Percentiles rank a stretch among this genome's conserved stretches.
Evolutionary conservation across 345 rosid genomes (phyloP).

Genomic region (Hibiscus mutabilis): DNA sequence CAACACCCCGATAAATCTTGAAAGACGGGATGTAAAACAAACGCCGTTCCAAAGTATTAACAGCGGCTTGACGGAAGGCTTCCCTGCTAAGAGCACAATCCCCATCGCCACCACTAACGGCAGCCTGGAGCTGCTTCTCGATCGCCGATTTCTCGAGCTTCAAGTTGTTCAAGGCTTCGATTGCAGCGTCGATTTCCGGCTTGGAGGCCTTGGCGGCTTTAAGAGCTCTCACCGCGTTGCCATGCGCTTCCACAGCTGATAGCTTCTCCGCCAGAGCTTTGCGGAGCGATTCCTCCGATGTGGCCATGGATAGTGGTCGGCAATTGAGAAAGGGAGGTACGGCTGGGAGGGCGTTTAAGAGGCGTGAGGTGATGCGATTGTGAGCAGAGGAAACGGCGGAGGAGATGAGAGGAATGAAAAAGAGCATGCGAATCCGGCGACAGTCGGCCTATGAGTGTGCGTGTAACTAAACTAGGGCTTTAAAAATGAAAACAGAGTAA

Average conservation of each 20-base stretch:
- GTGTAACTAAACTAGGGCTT: slow-evolving; percentile 22
- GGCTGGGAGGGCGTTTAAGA: background rate
- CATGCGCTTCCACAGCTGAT: slow-evolving; percentile 63
- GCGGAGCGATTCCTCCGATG: slow-evolving; percentile 63
- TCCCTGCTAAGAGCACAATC: slow-evolving; percentile 47
- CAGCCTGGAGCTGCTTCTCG: slow-evolving; percentile 64
- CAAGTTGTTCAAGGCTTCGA: slow-evolving; percentile 48
- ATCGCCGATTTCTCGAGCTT: slow-evolving; percentile 67
- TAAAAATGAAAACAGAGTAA: background rate
- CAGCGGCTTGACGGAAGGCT: slow-evolving; percentile 69
- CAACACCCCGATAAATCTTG: slow-evolving; percentile 86
- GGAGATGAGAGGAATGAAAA: slow-evolving; percentile 18
- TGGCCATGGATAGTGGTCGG: slow-evolving; percentile 36
- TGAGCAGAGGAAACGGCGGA: slow-evolving; percentile 33
- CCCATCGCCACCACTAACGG: slow-evolving; percentile 35
- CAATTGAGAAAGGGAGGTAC: background rate
- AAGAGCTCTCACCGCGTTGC: slow-evolving; percentile 65
- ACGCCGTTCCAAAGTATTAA: slow-evolving; percentile 74
- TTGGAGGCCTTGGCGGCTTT: slow-evolving; percentile 56
- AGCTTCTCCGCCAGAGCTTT: slow-evolving; percentile 48
- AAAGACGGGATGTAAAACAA: slow-evolving; percentile 78
- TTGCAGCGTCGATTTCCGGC: slow-evolving; percentile 64
- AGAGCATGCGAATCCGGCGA: slow-evolving; percentile 34
- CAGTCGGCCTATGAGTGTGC: background rate
- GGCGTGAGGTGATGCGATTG: slow-evolving; percentile 2